Evolutionary conservation across 2,329 filamentous ascomycete species (phyloP).

Genomic region (Penicillium sp.): DNA sequence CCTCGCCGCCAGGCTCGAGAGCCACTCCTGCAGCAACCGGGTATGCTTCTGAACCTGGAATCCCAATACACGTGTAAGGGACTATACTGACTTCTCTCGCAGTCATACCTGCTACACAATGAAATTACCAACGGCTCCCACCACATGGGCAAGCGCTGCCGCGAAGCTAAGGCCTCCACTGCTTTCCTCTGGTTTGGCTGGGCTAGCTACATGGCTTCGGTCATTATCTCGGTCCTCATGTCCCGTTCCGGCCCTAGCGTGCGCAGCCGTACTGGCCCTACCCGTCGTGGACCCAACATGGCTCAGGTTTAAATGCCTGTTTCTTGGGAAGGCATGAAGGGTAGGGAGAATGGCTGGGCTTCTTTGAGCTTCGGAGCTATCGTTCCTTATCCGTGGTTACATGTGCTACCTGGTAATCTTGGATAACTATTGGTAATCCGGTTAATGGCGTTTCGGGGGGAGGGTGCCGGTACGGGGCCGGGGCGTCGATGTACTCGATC

Average conservation of each 20-base stretch:
- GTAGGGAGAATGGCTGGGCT: not conserved
- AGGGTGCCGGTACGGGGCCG: not conserved
- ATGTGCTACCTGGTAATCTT: conserved; percentile 5
- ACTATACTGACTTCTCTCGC: conserved; percentile 2
- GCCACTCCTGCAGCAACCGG: conserved; percentile 45
- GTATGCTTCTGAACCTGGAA: conserved; percentile 32
- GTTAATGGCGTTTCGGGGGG: conserved; percentile 1
- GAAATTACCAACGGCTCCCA: conserved; percentile 45
- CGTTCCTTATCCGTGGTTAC: not conserved
- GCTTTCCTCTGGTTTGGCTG: conserved; percentile 54
- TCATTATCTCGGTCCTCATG: conserved; percentile 41
- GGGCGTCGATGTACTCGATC: not conserved
- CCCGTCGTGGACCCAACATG: conserved; percentile 41
- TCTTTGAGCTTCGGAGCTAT: not conserved
- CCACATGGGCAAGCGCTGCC: conserved; percentile 43
- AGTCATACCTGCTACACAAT: conserved; percentile 44
- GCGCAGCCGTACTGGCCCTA: conserved; percentile 30
- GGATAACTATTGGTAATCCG: not conserved
- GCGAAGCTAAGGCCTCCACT: conserved; percentile 49
- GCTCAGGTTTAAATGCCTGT: conserved; percentile 40
- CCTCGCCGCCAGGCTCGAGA: conserved; percentile 45
- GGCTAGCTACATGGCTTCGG: conserved; percentile 42
- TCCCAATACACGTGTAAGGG: too few relatives aligned
- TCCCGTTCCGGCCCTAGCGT: conserved; percentile 35
- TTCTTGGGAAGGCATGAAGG: not conserved